phyloP scores from a whole-genome alignment of 768 basidiomycete species.

The Chiua virens region DNA sequence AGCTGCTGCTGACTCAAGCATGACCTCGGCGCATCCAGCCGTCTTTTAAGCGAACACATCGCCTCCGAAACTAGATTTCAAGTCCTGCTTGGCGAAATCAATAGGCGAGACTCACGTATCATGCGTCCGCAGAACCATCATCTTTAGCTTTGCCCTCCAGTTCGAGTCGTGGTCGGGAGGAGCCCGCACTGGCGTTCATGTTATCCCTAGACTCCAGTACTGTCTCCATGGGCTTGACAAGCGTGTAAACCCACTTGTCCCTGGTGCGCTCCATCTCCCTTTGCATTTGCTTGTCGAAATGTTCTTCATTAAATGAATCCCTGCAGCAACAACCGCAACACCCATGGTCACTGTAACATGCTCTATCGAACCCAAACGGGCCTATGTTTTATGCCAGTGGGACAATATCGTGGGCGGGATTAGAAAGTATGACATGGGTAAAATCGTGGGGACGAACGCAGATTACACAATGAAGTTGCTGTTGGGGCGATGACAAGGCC shows the following conservation, averaged over 20 bases:
- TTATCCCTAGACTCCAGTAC: conserved; percentile 6
- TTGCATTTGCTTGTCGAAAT: conserved; percentile 16
- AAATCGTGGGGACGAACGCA: conserved; percentile 9
- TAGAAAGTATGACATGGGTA: background rate
- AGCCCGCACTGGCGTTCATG: background rate
- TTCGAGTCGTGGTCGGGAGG: background rate
- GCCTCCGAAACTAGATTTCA: no score
- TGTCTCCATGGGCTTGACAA: conserved; percentile 6
- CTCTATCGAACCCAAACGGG: conserved; percentile 4
- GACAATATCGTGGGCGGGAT: background rate
- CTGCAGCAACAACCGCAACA: conserved; percentile 19
- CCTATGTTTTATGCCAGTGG: conserved; percentile 3
- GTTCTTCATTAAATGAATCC: conserved; percentile 18
- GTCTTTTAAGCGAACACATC: no score
- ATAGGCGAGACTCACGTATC: no score
- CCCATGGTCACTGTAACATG: conserved; percentile 14
- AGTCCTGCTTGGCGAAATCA: no score
- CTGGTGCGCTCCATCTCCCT: conserved; percentile 21
- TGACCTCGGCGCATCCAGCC: no score
- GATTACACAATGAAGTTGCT: conserved; percentile 9
- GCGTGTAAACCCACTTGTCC: conserved; percentile 7
- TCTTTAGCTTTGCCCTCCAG: background rate
- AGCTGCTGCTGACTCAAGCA: no score
- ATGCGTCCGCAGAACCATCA: background rate
- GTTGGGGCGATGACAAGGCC: conserved; percentile 10